Conservation (phyloP, 441 rosid genomes). For the Croton setiger region DNA sequence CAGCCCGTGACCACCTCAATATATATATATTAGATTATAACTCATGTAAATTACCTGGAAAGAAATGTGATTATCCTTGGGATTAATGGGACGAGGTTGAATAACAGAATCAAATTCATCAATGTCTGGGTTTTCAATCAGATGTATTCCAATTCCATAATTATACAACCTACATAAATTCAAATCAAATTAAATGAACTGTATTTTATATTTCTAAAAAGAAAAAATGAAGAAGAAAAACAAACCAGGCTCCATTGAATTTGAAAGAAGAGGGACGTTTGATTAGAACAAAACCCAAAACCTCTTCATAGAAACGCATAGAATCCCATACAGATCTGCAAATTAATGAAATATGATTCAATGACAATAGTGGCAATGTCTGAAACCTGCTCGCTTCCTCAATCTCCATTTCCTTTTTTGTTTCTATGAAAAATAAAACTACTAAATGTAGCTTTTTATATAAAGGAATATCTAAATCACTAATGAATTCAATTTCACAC, state of each 20-base stretch:
- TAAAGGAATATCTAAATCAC: too few species aligned
- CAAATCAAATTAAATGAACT: background rate
- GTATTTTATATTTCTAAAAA: background rate
- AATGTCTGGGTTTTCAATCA: slow-evolving; percentile 57
- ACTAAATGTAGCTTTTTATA: too few species aligned
- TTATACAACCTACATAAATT: slow-evolving; percentile 45
- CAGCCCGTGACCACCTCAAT: too few species aligned
- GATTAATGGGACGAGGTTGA: slow-evolving; percentile 54
- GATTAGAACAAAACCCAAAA: slow-evolving; percentile 57
- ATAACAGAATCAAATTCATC: slow-evolving; percentile 34
- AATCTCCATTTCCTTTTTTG: slow-evolving; percentile 28
- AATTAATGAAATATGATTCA: slow-evolving; percentile 54
- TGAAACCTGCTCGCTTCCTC: slow-evolving; percentile 40
- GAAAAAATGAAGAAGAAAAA: background rate
- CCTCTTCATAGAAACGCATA: slow-evolving; percentile 46
- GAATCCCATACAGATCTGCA: slow-evolving; percentile 60
- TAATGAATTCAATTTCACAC: too few species aligned
- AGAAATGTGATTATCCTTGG: slow-evolving; percentile 69
- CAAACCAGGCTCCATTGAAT: slow-evolving; percentile 76
- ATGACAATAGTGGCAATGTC: slow-evolving; percentile 54
- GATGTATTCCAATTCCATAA: slow-evolving; percentile 64
- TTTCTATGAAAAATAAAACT: too few species aligned
- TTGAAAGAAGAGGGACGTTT: slow-evolving; percentile 76
- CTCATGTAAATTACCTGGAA: slow-evolving; percentile 40
- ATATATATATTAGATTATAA: too few species aligned